Evolutionary conservation across 2,329 filamentous ascomycete species (phyloP), one percentile per base, ranked within the genome.

Genomic region (Teratosphaeria viscida): DNA sequence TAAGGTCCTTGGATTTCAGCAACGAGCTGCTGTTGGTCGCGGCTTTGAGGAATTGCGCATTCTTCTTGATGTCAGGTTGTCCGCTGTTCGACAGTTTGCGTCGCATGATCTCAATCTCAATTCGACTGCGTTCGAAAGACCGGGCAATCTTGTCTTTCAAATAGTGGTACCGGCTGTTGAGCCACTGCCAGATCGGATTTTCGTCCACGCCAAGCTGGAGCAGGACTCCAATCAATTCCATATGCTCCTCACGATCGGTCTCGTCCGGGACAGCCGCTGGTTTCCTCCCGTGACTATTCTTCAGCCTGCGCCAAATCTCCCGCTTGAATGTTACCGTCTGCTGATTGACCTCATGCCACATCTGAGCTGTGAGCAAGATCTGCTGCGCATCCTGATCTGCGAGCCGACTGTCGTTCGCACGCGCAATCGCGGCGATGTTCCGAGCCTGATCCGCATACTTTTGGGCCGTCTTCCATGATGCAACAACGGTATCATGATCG

Each of bases 131-230:
- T 64, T 97, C 91, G 57, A 90, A 90, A 14, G 86, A 88, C 0
- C 82, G 79, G 52, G 85, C 83, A 57, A 97, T 92, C 71, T 89
- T 95, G 64, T 85, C 85, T 74, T 94, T 96, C 59, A 99, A 80
- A 69, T 92, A 86, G 64, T 96, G 90, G 70, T 92, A 95, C 54
- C 90, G 86, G 69, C 90, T 96, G 59, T 92, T 78, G 29, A 99
- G 83, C 92, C 94, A 99, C 11, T 95, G 82, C 89, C 90, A 96
- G 63, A 99, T 95, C 1, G 94, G 94, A 67, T 95, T 99, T 61
- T 97, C 91, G 10, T 95, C 88, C 2, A 96, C 91, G 6, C 94
- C 95, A 23, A 99, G 79, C 73, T 99, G 92, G n/a, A 99, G 77
- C 57, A 99, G 80, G 39, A 96, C 80, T 26, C 85, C 82, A 58